A percentile compares a stretch with the other conserved stretches of the same genome.
phyloP scores from a whole-genome alignment of 108 stramenopile species.

The Nitzschia palea region DNA sequence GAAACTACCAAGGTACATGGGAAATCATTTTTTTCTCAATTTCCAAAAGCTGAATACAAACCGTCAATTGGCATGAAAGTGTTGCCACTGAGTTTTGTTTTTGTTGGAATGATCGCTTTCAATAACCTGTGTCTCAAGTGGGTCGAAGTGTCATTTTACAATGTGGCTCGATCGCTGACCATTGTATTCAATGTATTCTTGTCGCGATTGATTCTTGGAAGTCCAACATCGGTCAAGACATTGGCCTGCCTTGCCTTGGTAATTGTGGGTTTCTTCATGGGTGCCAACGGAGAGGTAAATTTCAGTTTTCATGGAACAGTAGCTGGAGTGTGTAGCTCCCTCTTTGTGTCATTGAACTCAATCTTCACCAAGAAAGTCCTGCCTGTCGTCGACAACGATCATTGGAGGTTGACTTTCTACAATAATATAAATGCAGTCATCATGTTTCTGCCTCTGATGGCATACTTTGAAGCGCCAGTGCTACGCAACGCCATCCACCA shows the following conservation, averaged over 20 bases:
- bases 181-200: constrained; percentile 95
- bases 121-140: constrained; percentile 94
- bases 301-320: constrained; percentile 84
- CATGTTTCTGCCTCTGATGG: constrained; percentile 86
- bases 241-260: constrained; percentile 80
- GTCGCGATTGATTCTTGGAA: constrained; percentile 75
- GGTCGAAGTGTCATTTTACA: constrained; percentile 97
- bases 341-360: constrained; percentile 94
- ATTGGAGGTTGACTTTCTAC: constrained; percentile 91
- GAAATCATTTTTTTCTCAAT: constrained; percentile 78
- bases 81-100: constrained; percentile 79
- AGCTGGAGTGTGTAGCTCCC: constrained; percentile 82
- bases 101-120: constrained; percentile 96
- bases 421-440: constrained; percentile 94
- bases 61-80: constrained; percentile 51
- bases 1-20: constrained; percentile 26
- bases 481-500: constrained; percentile 32
- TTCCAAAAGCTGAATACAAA: constrained; percentile 83
- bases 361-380: constrained; percentile 93
- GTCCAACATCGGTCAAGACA: constrained; percentile 66
- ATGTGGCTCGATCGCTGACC: constrained; percentile 92
- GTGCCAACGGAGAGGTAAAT: constrained; percentile 83
- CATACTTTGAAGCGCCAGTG: constrained; percentile 67
- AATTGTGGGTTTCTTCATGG: constrained; percentile 88
- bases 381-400: constrained; percentile 87